Evolutionary conservation across 23 red algal genomes (phyloP).

Genomic region (Cyanidium caldarium): DNA sequence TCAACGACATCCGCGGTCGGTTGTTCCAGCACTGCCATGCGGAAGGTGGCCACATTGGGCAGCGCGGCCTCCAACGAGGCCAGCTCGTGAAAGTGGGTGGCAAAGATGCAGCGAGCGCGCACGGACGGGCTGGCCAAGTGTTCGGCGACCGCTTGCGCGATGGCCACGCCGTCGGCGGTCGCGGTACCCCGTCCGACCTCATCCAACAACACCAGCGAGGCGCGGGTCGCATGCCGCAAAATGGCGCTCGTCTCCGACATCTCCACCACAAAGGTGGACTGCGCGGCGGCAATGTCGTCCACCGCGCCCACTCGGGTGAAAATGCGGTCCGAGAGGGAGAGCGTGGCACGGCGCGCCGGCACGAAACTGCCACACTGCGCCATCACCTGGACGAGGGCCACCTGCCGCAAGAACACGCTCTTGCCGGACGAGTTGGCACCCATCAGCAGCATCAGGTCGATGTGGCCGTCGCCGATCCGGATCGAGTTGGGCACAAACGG

Average conservation of each 20-base stretch:
- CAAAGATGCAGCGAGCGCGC: conserved; percentile 31
- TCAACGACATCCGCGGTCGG: neutral
- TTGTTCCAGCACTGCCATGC: conserved; percentile 6
- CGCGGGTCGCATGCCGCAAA: conserved; percentile 24
- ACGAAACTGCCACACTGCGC: conserved; percentile 76
- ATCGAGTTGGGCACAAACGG: conserved; percentile 71
- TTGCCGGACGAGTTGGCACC: conserved; percentile 54
- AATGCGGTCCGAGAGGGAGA: conserved; percentile 49
- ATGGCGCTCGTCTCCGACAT: conserved; percentile 88
- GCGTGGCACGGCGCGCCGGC: conserved; percentile 26
- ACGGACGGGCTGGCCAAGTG: conserved; percentile 18
- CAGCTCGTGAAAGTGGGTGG: conserved; percentile 78
- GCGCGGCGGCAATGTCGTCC: conserved; percentile 63
- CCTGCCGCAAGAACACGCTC: conserved; percentile 51
- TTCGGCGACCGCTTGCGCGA: conserved; percentile 59
- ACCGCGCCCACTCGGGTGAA: conserved; percentile 86
- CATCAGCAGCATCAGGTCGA: conserved; percentile 16
- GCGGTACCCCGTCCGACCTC: conserved; percentile 83
- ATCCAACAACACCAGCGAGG: conserved; percentile 71
- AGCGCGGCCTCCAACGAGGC: conserved; percentile 26
- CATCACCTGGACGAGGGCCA: conserved; percentile 55
- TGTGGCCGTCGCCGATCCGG: conserved; percentile 11
- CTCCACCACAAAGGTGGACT: conserved; percentile 89
- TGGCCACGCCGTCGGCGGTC: conserved; percentile 53
- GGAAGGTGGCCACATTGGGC: conserved; percentile 25